phyloP scores from a whole-genome alignment of 768 basidiomycete genomes.

The Floccularia luteovirens region DNA sequence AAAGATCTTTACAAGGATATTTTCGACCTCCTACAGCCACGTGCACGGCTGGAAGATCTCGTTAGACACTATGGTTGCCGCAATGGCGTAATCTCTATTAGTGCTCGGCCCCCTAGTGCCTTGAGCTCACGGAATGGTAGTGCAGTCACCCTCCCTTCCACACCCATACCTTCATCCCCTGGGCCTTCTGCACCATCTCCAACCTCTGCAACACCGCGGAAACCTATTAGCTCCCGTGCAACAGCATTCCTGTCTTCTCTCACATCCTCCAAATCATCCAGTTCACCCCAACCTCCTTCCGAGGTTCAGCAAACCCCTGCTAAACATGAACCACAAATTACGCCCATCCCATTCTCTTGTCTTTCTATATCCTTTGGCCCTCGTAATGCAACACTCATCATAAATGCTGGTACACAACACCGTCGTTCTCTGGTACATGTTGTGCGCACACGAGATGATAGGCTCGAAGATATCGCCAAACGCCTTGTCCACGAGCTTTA shows the following conservation, averaged over 20 bases:
- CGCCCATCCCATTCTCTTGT: not conserved
- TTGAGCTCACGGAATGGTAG: not conserved
- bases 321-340: not conserved
- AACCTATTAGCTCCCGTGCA: constrained; percentile 2
- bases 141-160: not conserved
- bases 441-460: not conserved
- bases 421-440: not conserved
- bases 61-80: constrained; percentile 35
- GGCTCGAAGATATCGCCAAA: not conserved
- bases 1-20: constrained; percentile 75
- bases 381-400: not conserved
- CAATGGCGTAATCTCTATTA: constrained; percentile 26
- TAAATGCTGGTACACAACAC: not conserved
- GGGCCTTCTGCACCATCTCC: not conserved
- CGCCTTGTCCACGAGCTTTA: not conserved
- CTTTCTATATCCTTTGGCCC: not conserved
- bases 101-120: constrained; percentile 1
- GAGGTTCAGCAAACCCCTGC: not conserved
- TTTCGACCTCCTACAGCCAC: constrained; percentile 72
- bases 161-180: not conserved
- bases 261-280: not conserved
- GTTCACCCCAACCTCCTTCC: not conserved
- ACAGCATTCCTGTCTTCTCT: constrained; percentile 1
- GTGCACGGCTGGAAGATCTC: constrained; percentile 70
- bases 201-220: constrained; percentile 1